phyloP scores from a whole-genome alignment of 139 green algal genomes.

The Coelastrella sp. region DNA sequence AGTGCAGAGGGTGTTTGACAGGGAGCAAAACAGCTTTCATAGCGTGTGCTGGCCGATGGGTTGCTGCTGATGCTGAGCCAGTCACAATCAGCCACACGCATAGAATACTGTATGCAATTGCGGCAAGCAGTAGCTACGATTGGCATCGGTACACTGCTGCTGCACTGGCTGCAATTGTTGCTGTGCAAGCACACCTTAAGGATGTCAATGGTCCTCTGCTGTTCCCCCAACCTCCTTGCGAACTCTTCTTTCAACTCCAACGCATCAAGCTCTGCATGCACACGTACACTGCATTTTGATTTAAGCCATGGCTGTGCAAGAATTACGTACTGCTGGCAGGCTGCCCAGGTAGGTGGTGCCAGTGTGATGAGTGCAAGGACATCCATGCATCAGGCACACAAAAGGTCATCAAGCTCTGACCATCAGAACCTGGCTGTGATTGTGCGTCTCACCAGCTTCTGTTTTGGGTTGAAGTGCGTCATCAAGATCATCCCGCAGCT shows the following conservation, averaged over 20 bases:
- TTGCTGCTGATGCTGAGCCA: neutral
- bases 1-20: neutral
- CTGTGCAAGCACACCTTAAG: neutral
- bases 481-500: conserved; percentile 71
- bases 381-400: neutral
- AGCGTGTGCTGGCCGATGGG: neutral
- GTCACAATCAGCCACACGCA: neutral
- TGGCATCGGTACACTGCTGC: neutral
- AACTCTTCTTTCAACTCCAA: conserved; percentile 91
- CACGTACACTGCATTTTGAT: too few species aligned
- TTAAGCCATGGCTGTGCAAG: too few species aligned
- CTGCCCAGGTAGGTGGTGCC: too few species aligned
- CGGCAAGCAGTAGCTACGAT: neutral
- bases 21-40: neutral
- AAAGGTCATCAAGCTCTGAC: neutral
- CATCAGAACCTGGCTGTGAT: neutral
- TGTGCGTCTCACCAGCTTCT: conserved; percentile 50
- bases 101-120: too few species aligned
- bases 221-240: conserved; percentile 69
- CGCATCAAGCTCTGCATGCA: conserved; percentile 72
- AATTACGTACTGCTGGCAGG: too few species aligned
- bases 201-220: conserved; percentile 24
- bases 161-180: neutral
- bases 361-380: neutral
- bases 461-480: conserved; percentile 44